These are phyloP conservation scores for Beauveria caledonica DNA, from an alignment of 2,329 filamentous ascomycete species.

Conservation along the genomic window DNA sequence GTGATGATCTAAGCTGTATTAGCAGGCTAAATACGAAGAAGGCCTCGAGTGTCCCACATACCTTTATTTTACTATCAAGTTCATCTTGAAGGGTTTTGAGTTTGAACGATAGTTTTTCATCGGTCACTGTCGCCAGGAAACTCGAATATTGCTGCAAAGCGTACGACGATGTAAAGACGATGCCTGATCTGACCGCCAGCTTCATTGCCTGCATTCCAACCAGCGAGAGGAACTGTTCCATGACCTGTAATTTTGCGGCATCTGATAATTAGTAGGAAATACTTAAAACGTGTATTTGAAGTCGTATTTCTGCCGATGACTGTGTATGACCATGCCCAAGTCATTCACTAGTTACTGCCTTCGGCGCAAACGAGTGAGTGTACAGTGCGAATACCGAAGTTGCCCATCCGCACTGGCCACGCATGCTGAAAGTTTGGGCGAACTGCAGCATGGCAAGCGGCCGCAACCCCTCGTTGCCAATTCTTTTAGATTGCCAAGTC, in stretches of 20 bases:
- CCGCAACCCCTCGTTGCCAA: too few species aligned
- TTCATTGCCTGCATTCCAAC: slow-evolving; percentile 70
- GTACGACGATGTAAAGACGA: slow-evolving; percentile 77
- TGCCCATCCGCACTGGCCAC: not conserved
- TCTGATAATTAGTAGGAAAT: too few species aligned
- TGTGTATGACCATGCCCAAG: not conserved
- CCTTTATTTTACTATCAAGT: slow-evolving; percentile 78
- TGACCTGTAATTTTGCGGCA: not conserved
- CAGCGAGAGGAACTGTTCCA: slow-evolving; percentile 58
- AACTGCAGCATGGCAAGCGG: not conserved
- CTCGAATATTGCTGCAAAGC: slow-evolving; percentile 75
- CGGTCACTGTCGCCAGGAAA: slow-evolving; percentile 68
- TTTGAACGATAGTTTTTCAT: slow-evolving; percentile 59
- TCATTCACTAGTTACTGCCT: slow-evolving; percentile 6
- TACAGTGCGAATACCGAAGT: slow-evolving; percentile 5
- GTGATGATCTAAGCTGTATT: slow-evolving; percentile 61
- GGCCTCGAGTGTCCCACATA: slow-evolving; percentile 23
- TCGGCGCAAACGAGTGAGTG: not conserved
- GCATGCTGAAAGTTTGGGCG: not conserved
- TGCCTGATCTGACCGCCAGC: slow-evolving; percentile 82
- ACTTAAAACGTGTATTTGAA: not conserved
- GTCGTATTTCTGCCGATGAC: not conserved
- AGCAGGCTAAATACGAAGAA: not conserved
- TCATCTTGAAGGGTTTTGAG: slow-evolving; percentile 63
- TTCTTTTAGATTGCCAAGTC: not conserved